A percentile compares a stretch with the other conserved stretches of the same genome.
Evolutionary conservation across 345 rosid species (phyloP).

Genomic region (Pistacia vera): DNA sequence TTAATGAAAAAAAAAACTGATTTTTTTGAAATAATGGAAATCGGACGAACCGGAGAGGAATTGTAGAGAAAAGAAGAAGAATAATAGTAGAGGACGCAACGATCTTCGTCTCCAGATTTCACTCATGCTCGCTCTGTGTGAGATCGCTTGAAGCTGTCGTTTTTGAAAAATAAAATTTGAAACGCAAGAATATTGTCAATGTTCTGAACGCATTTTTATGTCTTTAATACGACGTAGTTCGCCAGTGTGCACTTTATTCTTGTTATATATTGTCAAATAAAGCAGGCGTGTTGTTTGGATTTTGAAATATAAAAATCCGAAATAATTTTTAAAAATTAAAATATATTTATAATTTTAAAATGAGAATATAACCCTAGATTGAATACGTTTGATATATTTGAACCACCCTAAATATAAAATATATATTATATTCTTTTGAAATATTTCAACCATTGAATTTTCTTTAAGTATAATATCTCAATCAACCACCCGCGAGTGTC

Average conservation of each 20-base stretch:
- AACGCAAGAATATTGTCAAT: background rate
- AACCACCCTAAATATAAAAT: no score
- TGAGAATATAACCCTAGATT: no score
- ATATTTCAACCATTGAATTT: no score
- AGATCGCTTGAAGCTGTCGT: conserved; percentile 11
- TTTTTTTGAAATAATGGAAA: background rate
- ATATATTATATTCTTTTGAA: no score
- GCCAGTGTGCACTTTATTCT: background rate
- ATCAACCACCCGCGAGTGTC: no score
- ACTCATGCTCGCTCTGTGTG: conserved; percentile 26
- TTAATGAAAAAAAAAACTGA: background rate
- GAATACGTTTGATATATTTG: no score
- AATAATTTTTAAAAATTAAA: no score
- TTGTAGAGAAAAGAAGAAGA: conserved; percentile 48
- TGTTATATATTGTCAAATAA: background rate
- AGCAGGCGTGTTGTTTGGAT: background rate
- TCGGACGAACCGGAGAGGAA: conserved; percentile 55
- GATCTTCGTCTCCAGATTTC: conserved; percentile 36
- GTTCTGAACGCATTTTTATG: background rate
- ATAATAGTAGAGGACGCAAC: conserved; percentile 31
- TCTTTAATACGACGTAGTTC: conserved; percentile 1
- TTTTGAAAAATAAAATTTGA: conserved; percentile 2
- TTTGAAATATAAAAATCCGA: no score
- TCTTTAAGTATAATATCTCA: no score
- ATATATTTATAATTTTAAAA: no score